Evolutionary conservation across 768 basidiomycete species (phyloP), one percentile per base, ranked within the genome.

Genomic region (Naganishia onofrii): DNA sequence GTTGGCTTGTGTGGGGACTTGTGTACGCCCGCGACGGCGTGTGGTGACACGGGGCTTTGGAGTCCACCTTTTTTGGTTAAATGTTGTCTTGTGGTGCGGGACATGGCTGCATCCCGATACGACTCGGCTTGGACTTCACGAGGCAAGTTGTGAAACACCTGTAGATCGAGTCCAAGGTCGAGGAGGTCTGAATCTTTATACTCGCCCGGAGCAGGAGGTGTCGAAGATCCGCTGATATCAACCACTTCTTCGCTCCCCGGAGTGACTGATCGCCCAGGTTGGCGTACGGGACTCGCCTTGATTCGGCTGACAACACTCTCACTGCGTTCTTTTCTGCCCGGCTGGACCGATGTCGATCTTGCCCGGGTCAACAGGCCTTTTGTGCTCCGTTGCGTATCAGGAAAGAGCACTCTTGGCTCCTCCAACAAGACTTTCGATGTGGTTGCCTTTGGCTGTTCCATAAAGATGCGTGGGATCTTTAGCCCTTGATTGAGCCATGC

Each of bases 111-210:
- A n/a, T 63, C 60, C 29, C 38, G 60, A 44, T 63, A 63, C 1
- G 38, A 34, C 60, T 63, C 60, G 29, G 86, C 85, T 76, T 92
- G 90, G 52, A 92, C 77, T 28, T 86, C 84, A 0, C 80, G 79
- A 0, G 91, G 92, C 2, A 97, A 79, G 36, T 80, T 82, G 0
- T 79, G 81, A 74, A 90, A 93, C 7, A 91, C 87, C 8, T 84
- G 86, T 0, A 87, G 87, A 76, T 93, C 92, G 75, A 97, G 86
- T 13, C 85, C 87, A 28, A 93, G 83, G 46, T 46, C 42, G 23
- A 63, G 36, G 42, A 63, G 44, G 84, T 83, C 17, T 75, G 80
- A 48, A 96, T 63, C 60, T n/a, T 44, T 15, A 21, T 44, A 44
- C 13, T 44, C 60, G 7, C 7, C 31, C 17, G 60, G 60, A 26